Base-by-base conservation (phyloP, 495 filamentous ascomycete genomes). In the Penicillium atrosanguineum region DNA sequence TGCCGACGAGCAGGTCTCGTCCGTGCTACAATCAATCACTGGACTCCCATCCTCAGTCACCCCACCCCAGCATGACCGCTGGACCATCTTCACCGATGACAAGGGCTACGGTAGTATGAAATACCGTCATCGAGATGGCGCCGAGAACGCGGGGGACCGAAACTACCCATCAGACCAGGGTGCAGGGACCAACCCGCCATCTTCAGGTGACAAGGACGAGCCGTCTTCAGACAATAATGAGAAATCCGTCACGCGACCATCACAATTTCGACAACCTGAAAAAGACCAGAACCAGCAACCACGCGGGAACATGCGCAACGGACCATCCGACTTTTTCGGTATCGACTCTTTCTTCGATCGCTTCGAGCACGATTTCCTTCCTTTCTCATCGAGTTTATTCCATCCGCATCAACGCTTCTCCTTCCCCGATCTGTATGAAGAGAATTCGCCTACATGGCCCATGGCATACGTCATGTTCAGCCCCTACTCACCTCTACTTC, bases 1-100 rank as follows among this genome's bases (percentile, higher is more conserved):
- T 59, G 78, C 81, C 48, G 83, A 86, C 59, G 71, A 77, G 47
- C 82, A 83, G 50, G 74, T 84, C 48, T 79, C 77, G 6, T 78
- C 76, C 37, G 65, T 85, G 55, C 59, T 83, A 39, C 75, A 82
- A 39, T 76, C 74, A 31, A 67, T 84, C 56, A 70, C 75, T 23
- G 77, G 73, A 14, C 67, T 83, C 1, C 76, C 78, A 1, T 72
- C 73, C 0, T 60, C 61, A n/a, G 52, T 68, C 4, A 47, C 59
- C 1, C 53, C 62, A 4, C 64, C 70, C 38, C 64, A 69, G 18
- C 50, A 67, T 18, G 60, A 69, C 44, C 61, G 57, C 29, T 76
- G 73, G 73, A 55, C 61, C 9, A 63, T 74, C 23, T 69, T 76
- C 41, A 60, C 53, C 8, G 62, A 74, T 25, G 64, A 72, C 9